Evolutionary conservation across 1,139 yeast species (phyloP).

Genomic region (Magnusiomyces clavatus): DNA sequence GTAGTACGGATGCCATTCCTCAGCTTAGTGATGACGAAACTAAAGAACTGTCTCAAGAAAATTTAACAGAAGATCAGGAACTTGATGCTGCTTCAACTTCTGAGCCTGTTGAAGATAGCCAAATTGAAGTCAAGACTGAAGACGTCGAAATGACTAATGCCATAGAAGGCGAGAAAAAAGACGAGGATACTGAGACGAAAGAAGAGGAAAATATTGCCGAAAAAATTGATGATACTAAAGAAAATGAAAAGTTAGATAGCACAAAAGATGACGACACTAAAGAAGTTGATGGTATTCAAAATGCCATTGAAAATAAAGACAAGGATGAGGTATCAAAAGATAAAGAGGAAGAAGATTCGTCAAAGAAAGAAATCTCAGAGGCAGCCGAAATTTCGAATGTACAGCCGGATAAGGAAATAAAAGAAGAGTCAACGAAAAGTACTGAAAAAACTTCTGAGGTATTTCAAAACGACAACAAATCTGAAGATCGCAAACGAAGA

Average conservation of each 20-base stretch:
- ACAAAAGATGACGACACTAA: neutral
- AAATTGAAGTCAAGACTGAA: neutral
- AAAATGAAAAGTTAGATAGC: neutral
- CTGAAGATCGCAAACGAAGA: slow-evolving; percentile 3
- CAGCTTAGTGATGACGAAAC: too few species aligned
- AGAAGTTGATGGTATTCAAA: neutral
- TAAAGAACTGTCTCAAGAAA: too few species aligned
- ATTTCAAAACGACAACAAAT: neutral
- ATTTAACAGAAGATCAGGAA: too few species aligned
- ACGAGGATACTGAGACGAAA: neutral
- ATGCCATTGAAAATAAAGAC: neutral
- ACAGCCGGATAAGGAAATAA: neutral
- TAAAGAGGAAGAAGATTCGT: neutral
- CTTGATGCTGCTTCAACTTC: too few species aligned
- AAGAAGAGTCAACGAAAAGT: too few species aligned
- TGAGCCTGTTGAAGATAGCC: neutral
- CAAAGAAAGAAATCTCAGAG: neutral
- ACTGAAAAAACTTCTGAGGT: too few species aligned
- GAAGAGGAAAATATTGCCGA: too few species aligned
- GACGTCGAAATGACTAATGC: too few species aligned
- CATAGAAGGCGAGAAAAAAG: neutral
- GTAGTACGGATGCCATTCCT: too few species aligned
- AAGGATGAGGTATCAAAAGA: neutral
- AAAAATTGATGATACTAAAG: neutral
- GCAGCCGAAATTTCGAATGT: neutral